Evolutionary conservation across 805 yeast genomes (phyloP).

Genomic region (Sugiyamaella qingdaonensis): DNA sequence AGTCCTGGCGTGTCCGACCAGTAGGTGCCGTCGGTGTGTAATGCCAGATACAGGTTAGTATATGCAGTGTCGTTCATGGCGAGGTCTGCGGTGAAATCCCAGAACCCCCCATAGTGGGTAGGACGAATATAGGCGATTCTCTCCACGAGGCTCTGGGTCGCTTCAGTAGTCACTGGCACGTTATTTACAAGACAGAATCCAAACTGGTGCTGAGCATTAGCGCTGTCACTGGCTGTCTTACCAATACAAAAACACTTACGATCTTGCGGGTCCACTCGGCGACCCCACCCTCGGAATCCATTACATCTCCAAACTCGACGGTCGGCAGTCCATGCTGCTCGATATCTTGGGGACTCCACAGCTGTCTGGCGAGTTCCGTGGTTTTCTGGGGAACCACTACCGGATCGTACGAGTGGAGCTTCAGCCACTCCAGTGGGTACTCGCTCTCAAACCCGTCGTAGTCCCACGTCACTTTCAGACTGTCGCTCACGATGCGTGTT

Average conservation of each 20-base stretch:
- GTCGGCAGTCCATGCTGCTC: constrained; percentile 38
- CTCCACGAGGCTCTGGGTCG: constrained; percentile 54
- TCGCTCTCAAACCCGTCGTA: constrained; percentile 38
- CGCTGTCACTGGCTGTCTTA: not conserved
- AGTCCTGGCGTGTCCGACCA: constrained; percentile 71
- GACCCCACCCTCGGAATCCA: constrained; percentile 44
- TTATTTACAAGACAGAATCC: constrained; percentile 62
- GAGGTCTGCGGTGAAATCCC: constrained; percentile 71
- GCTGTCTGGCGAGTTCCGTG: constrained; percentile 30
- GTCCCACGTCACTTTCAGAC: constrained; percentile 35
- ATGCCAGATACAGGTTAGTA: constrained; percentile 58
- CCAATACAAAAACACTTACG: constrained; percentile 7
- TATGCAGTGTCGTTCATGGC: constrained; percentile 68
- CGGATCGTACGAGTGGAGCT: constrained; percentile 51
- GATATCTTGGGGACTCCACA: constrained; percentile 46
- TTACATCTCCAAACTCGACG: constrained; percentile 46
- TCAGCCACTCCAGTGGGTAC: constrained; percentile 42
- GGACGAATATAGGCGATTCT: constrained; percentile 57
- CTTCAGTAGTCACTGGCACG: constrained; percentile 58
- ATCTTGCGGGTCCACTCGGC: constrained; percentile 53
- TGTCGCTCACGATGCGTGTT: constrained; percentile 17
- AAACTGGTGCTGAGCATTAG: constrained; percentile 35
- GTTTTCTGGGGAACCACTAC: constrained; percentile 35
- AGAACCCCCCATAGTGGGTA: constrained; percentile 76
- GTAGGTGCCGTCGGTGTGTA: constrained; percentile 72